phyloP scores from a whole-genome alignment of 768 basidiomycete genomes.

The Mycena floridula region DNA sequence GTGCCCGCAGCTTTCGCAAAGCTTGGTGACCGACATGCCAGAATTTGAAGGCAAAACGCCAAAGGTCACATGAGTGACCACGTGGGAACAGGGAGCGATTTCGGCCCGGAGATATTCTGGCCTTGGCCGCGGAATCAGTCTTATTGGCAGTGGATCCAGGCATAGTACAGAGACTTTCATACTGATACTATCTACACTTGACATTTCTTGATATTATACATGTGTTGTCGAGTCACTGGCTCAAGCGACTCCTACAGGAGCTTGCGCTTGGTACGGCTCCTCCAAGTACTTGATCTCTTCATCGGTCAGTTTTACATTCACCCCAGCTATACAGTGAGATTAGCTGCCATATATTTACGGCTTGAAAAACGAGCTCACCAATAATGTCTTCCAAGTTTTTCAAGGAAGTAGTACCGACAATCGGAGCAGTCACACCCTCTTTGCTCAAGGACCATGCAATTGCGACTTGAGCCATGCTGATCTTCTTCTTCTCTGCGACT shows the following conservation, averaged over 20 bases:
- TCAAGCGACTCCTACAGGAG: conserved; percentile 30
- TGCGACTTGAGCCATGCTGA: conserved; percentile 42
- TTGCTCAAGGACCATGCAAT: conserved; percentile 38
- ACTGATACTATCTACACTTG: no score
- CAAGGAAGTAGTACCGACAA: conserved; percentile 31
- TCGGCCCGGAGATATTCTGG: no score
- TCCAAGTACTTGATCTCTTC: conserved; percentile 45
- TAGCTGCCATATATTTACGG: conserved; percentile 2
- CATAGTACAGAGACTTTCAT: no score
- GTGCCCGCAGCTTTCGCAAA: no score
- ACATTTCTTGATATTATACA: no score
- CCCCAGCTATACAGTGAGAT: conserved; percentile 15
- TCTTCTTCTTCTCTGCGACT: conserved; percentile 34
- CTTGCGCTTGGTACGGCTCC: conserved; percentile 35
- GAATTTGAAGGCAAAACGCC: no score
- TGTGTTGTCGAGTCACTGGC: no score
- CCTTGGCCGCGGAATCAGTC: no score
- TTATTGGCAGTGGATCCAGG: no score
- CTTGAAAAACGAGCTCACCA: conserved; percentile 11
- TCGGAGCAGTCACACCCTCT: conserved; percentile 33
- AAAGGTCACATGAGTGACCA: no score
- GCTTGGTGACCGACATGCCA: no score
- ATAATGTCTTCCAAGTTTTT: conserved; percentile 34
- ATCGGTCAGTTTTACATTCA: conserved; percentile 35
- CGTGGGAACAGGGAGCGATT: no score